Base-by-base conservation (phyloP, 1,284 basidiomycete species). In the Neolentinus lepideus region DNA sequence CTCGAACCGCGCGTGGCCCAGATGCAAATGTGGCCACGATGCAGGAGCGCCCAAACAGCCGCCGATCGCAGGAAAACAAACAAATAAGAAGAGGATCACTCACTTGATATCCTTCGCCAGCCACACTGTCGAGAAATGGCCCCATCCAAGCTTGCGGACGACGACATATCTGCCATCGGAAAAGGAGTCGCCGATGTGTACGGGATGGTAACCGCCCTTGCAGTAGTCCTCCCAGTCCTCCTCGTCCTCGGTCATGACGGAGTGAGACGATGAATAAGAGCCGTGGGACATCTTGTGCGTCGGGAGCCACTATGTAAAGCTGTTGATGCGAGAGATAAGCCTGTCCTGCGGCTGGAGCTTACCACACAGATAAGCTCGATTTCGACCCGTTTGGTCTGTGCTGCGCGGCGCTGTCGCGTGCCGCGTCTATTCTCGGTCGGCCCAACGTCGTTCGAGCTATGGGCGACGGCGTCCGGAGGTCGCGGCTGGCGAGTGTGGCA, bases 81-180 rank as follows among this genome's bases (percentile, higher is more conserved):
- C 22, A 9, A 19, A 21, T 11, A 9, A 8, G 24, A 50, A 50
- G 56, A 56, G 24, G 21, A 35, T 25, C 21, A 77, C 85, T 67
- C 69, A 94, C 93, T 85, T 89, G 68, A 79, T 80, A 69, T 96
- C 93, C 64, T 84, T 85, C 27, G 92, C 92, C 0, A 96, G 79
- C 93, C 93, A 96, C 10, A 96, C 93, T 1, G 93, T 94, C 1
- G 88, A 92, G 72, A 99, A 99, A 71, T 99, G 97, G 46, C 97
- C 96, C 88, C 96, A 99, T 31, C 96, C 97, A 12, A 99, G 85
- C 72, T 99, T 99, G 60, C 96, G 77, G 56, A 98, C 94, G 64
- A 98, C 91, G 62, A 85, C 71, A 70, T 99, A 99, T 50, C 96
- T 77, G 9, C 84, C 90, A 61, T 93, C 85, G 56, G 90, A 92